Evolutionary conservation across 2,329 filamentous ascomycete genomes (phyloP), one percentile per base, ranked within the genome.

Genomic region (Gaeumannomyces sp.): DNA sequence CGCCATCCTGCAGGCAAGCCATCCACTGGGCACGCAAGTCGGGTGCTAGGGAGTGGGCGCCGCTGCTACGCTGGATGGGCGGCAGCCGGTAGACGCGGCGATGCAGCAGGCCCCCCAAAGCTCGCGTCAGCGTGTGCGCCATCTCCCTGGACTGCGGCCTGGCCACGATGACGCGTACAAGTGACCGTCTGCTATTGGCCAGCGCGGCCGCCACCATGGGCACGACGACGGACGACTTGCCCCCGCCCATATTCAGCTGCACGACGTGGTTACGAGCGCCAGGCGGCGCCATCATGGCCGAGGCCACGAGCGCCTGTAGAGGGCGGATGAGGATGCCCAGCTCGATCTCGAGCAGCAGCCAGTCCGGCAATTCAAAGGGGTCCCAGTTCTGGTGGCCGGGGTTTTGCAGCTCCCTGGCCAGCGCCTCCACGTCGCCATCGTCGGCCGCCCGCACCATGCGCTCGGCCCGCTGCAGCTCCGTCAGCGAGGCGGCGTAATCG

Each of bases 231-330:
- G 88, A 89, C 0, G 86, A 86, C 67, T 91, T 91, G 0, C 88
- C 89, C 69, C 89, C 83, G 0, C 89, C 89, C 88, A 91, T 91
- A 67, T 89, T 89, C 2, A 91, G 72, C 69, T 90, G 86, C 76
- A 90, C 81, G 0, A 87, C 81, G 0, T 79, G 72, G 68, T 87
- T 89, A 0, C 71, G 33, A 0, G 69, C 71, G 0, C 70, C 70
- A 0, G 71, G 68, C 0, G 81, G 80, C 0, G 69, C 62, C 2
- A 79, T 81, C 83, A 92, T 91, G 27, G 81, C 70, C 0, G 65
- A 59, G 0, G 88, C 85, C 61, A 92, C 85, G 2, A 81, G 71
- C 2, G 81, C 77, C 70, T 92, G 88, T 0, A 85, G 80, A 0
- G 78, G 70, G 0, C 90, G 81, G 13, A 92, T 86, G 13, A 86